Percentiles rank a stretch among this genome's conserved stretches.
phyloP scores from a whole-genome alignment of 106 monocot species.

The Allium sativum region DNA sequence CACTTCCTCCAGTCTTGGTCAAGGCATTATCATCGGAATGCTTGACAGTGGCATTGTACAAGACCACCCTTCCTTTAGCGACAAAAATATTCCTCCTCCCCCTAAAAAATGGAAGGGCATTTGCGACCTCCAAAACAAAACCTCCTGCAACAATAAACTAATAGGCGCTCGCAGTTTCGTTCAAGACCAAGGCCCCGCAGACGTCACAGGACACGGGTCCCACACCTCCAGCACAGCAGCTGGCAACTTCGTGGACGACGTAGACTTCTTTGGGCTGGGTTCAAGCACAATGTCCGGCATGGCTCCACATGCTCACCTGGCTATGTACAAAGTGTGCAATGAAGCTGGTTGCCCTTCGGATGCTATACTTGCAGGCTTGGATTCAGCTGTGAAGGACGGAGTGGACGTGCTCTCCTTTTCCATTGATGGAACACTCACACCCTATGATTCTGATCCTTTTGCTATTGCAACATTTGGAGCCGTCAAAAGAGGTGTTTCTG shows the following conservation, averaged over 20 bases:
- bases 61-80: too few relatives aligned
- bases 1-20: too few relatives aligned
- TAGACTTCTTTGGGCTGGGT: background rate
- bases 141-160: too few relatives aligned
- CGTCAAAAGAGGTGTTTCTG: constrained; percentile 23
- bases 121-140: too few relatives aligned
- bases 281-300: constrained; percentile 10
- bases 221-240: constrained; percentile 13
- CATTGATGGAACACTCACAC: background rate
- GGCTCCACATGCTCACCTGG: constrained; percentile 19
- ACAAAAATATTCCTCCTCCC: too few relatives aligned
- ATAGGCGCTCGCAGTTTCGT: too few relatives aligned
- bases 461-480: constrained; percentile 19
- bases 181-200: too few relatives aligned
- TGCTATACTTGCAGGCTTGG: constrained; percentile 12
- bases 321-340: constrained; percentile 16
- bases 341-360: background rate
- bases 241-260: background rate
- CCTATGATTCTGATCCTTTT: background rate
- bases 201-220: constrained; percentile 13
- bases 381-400: constrained; percentile 13
- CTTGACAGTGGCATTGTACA: too few relatives aligned
- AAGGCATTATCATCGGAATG: too few relatives aligned
- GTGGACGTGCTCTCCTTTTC: constrained; percentile 15
- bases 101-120: too few relatives aligned